Percentiles rank a stretch among this genome's conserved stretches.
phyloP scores from a whole-genome alignment of 805 yeast genomes.

The Metschnikowia similis region DNA sequence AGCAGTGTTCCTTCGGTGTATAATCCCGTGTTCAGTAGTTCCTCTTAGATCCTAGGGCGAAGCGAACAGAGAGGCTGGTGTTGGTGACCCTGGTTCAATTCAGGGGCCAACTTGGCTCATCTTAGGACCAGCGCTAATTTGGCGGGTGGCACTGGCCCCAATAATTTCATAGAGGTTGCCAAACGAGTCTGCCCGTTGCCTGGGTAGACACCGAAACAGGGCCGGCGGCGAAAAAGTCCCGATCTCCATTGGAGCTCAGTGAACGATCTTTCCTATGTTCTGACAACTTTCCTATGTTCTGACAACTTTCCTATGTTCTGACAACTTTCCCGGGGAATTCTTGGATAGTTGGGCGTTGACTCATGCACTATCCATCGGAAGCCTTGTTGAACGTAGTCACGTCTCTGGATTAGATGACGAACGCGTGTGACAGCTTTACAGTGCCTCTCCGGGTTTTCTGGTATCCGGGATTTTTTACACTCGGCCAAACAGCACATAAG shows the following conservation, averaged over 20 bases:
- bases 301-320: constrained; percentile 47
- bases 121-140: too few species aligned
- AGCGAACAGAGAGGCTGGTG: too few species aligned
- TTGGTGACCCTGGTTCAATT: too few species aligned
- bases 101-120: too few species aligned
- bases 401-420: background rate
- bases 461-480: background rate
- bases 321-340: constrained; percentile 47
- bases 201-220: constrained; percentile 28
- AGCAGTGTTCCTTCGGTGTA: too few species aligned
- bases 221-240: constrained; percentile 42
- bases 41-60: too few species aligned
- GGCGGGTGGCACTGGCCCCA: too few species aligned
- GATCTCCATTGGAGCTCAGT: constrained; percentile 26
- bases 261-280: constrained; percentile 49
- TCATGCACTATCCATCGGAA: constrained; percentile 39
- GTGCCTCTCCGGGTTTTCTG: background rate
- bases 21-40: too few species aligned
- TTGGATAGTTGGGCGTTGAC: constrained; percentile 48
- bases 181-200: constrained; percentile 27
- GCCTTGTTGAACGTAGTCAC: background rate
- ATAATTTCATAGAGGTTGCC: constrained; percentile 51
- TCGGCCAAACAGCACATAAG: background rate
- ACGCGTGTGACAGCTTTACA: background rate
- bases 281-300: too few species aligned